These are phyloP conservation scores for Nakazawaea pomicola DNA, from an alignment of 805 yeast genomes.

Conservation along the genomic window DNA sequence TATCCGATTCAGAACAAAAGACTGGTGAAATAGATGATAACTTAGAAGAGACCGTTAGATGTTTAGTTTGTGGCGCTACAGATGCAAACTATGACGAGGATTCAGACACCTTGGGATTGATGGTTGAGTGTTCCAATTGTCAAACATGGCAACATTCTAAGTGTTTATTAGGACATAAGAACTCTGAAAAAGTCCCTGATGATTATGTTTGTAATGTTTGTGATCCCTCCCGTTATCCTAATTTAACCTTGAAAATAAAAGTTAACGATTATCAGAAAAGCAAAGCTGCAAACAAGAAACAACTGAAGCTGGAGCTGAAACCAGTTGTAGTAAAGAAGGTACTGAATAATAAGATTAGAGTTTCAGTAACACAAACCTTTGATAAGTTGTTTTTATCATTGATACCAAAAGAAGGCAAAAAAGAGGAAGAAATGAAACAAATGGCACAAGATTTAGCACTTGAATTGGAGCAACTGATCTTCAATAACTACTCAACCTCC, in stretches of 20 bases:
- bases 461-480: conserved; percentile 48
- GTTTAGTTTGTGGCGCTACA: conserved; percentile 58
- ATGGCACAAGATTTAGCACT: conserved; percentile 42
- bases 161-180: conserved; percentile 49
- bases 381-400: conserved; percentile 35
- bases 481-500: conserved; percentile 28
- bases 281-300: conserved; percentile 15
- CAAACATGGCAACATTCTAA: conserved; percentile 67
- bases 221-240: conserved; percentile 33
- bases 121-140: conserved; percentile 66
- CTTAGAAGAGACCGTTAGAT: conserved; percentile 44
- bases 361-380: conserved; percentile 49
- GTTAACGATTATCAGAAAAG: conserved; percentile 22
- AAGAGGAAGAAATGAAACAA: conserved; percentile 25
- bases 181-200: conserved; percentile 36
- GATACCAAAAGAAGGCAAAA: conserved; percentile 20
- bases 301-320: no score
- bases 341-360: conserved; percentile 33
- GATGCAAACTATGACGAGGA: conserved; percentile 55
- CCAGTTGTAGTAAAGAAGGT: conserved; percentile 14
- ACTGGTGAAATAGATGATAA: conserved; percentile 19
- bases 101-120: conserved; percentile 45
- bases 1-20: neutral
- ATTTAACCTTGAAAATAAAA: conserved; percentile 26
- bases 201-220: conserved; percentile 53